Evolutionary conservation across 2,329 filamentous ascomycete species (phyloP), one percentile per base, ranked within the genome.

Genomic region (Sporothrix phasma): DNA sequence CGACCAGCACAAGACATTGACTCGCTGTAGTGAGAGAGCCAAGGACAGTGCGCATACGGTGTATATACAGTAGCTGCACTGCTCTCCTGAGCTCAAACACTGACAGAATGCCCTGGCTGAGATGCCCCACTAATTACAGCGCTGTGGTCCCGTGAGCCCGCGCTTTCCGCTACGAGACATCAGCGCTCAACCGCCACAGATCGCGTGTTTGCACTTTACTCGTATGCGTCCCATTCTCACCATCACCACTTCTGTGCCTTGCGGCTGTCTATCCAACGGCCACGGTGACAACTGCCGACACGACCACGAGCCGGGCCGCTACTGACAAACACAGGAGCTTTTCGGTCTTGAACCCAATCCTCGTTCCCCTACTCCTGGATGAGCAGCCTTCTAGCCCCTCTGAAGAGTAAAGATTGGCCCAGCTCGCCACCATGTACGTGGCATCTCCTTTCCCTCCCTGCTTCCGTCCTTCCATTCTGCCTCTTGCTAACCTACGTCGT

Each of bases 91-190:
- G 19, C 22, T 5, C 19, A 26, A 5, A 3, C 22, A 17, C 8
- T 24, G 22, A 13, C 19, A 46, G 19, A 46, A 4, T 22, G 45
- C 7, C 39, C 39, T 41, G 39, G 2, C 19, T 24, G 22, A 3
- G 46, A 7, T 5, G 15, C 22, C 41, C 15, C 41, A 5, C 58
- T 47, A 29, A 43, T 43, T 41, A 24, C 6, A 43, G 37, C 37
- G n/a, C 51, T 49, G 56, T 34, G 63, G 64, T 65, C 66, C 62
- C 66, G 66, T 67, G 66, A 65, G 56, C 46, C 66, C 66, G 66
- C 66, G 66, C 56, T 43, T 45, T 46, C 17, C 29, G 37, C 63
- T 58, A 65, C 64, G 66, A 67, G 66, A 65, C 64, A 59, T 61
- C 66, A n/a, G 66, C 64, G 54, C 62, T 45, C 34, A 46, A 17